Evolutionary conservation across 352 stramenopile species (phyloP).

Genomic region (Aphanomyces euteiches): DNA sequence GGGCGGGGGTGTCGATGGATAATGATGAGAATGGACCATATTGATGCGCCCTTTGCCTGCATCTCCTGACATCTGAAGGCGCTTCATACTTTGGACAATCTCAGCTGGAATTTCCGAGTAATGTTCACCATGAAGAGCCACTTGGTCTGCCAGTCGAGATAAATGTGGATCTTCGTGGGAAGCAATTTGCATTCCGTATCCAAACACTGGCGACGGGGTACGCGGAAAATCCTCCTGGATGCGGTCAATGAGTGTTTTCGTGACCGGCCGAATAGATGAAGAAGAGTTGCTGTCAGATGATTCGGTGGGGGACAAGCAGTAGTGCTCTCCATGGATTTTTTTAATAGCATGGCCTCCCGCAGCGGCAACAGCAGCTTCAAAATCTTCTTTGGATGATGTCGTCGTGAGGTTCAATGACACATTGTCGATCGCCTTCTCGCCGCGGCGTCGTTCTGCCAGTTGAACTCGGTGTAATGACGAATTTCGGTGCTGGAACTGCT

Average conservation of each 20-base stretch:
- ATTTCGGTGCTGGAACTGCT: slow-evolving; percentile 7
- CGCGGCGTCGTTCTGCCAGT: not conserved
- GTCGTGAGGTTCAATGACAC: slow-evolving; percentile 29
- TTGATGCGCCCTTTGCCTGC: too few species aligned
- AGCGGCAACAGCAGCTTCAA: slow-evolving; percentile 33
- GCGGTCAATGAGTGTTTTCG: slow-evolving; percentile 52
- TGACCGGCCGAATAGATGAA: slow-evolving; percentile 8
- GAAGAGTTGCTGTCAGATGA: slow-evolving; percentile 13
- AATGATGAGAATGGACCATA: too few species aligned
- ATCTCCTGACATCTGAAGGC: not conserved
- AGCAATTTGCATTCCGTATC: slow-evolving; percentile 14
- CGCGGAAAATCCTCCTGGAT: slow-evolving; percentile 79
- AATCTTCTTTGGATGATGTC: slow-evolving; percentile 32
- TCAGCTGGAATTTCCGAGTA: slow-evolving; percentile 25
- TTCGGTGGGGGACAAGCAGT: slow-evolving; percentile 21
- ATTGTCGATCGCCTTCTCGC: slow-evolving; percentile 9
- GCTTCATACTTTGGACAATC: slow-evolving; percentile 22
- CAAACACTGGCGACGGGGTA: slow-evolving; percentile 63
- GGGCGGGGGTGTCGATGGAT: not conserved
- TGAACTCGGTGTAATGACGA: slow-evolving; percentile 23
- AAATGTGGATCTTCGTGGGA: not conserved
- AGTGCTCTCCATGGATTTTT: not conserved
- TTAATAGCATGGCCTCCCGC: slow-evolving; percentile 38
- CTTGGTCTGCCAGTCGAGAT: not conserved
- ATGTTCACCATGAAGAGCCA: not conserved